Evolutionary conservation across 2,329 filamentous ascomycete species (phyloP).

Genomic region (Dothistroma pini): DNA sequence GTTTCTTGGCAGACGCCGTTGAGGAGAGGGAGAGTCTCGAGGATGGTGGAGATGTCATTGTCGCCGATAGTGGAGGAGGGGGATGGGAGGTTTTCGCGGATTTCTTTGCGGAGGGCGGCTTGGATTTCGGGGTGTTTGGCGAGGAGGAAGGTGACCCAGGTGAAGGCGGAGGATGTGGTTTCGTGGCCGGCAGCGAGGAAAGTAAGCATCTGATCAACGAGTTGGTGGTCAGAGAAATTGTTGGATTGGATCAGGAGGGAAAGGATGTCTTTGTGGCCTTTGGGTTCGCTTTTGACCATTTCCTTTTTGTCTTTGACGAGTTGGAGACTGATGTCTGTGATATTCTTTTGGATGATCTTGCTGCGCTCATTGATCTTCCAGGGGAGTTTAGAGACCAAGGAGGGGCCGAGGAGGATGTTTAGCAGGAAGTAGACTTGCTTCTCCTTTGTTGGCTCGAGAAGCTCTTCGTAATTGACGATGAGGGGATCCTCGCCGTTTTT

Average conservation of each 20-base stretch:
- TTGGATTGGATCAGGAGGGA: constrained; percentile 51
- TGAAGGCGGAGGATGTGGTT: constrained; percentile 70
- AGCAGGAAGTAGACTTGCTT: constrained; percentile 46
- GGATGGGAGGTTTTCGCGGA: constrained; percentile 59
- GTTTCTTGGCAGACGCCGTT: constrained; percentile 46
- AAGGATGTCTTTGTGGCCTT: constrained; percentile 41
- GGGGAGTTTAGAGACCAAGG: constrained; percentile 42
- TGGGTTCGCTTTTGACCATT: constrained; percentile 33
- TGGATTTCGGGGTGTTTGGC: constrained; percentile 63
- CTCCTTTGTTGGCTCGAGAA: constrained; percentile 46
- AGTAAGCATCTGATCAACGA: constrained; percentile 55
- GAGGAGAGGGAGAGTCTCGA: constrained; percentile 45
- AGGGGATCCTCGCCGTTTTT: constrained; percentile 42
- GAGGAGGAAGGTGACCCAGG: constrained; percentile 72
- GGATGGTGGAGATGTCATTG: constrained; percentile 35
- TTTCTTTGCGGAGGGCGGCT: constrained; percentile 62
- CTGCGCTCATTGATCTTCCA: constrained; percentile 45
- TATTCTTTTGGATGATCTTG: constrained; percentile 29
- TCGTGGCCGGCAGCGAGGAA: constrained; percentile 63
- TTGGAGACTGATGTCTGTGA: constrained; percentile 43
- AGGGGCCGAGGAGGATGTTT: constrained; percentile 38
- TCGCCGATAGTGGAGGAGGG: constrained; percentile 26
- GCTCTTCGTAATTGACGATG: constrained; percentile 42
- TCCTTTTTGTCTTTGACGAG: constrained; percentile 49
- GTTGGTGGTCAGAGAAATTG: constrained; percentile 51